Conservation (phyloP, 139 green algal species). For the Penium margaritaceum region DNA sequence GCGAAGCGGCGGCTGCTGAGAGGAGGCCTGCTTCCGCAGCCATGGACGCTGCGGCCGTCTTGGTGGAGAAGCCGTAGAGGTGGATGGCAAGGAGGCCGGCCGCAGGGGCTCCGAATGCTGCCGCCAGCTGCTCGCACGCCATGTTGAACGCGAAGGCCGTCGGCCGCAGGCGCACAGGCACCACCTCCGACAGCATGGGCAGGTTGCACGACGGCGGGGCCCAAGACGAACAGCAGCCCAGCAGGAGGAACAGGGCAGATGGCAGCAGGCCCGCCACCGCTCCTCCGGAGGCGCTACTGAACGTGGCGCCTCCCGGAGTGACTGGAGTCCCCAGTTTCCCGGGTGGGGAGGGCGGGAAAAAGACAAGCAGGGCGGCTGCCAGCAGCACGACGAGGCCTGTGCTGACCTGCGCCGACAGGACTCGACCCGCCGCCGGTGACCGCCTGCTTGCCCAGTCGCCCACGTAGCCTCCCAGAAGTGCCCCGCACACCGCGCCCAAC, state of each 20-base stretch:
- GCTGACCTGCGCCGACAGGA: conserved; percentile 30
- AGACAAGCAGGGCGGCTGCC: conserved; percentile 1
- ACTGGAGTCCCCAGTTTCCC: too few relatives aligned
- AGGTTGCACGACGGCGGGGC: conserved; percentile 30
- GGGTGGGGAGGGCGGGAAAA: neutral
- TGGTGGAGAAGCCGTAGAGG: conserved; percentile 30
- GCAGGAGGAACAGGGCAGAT: conserved; percentile 42
- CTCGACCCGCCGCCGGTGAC: conserved; percentile 4
- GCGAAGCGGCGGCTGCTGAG: neutral
- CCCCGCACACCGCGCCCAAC: conserved; percentile 7
- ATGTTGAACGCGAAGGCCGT: conserved; percentile 27
- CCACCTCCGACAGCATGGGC: conserved; percentile 40
- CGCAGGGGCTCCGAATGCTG: conserved; percentile 8
- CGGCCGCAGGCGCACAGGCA: conserved; percentile 25
- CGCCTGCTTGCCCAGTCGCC: conserved; percentile 1
- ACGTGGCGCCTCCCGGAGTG: too few relatives aligned
- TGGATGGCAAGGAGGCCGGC: conserved; percentile 17
- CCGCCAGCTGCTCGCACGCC: conserved; percentile 2
- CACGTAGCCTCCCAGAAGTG: conserved; percentile 3
- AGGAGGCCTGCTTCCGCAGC: neutral
- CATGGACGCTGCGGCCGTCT: neutral
- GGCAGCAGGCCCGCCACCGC: too few relatives aligned
- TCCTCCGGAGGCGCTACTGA: conserved; percentile 1
- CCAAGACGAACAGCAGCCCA: conserved; percentile 31
- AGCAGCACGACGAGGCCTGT: conserved; percentile 18